Evolutionary conservation across 2,329 filamentous ascomycete species (phyloP), one percentile per base, ranked within the genome.

Genomic region (Zarea fungicola): DNA sequence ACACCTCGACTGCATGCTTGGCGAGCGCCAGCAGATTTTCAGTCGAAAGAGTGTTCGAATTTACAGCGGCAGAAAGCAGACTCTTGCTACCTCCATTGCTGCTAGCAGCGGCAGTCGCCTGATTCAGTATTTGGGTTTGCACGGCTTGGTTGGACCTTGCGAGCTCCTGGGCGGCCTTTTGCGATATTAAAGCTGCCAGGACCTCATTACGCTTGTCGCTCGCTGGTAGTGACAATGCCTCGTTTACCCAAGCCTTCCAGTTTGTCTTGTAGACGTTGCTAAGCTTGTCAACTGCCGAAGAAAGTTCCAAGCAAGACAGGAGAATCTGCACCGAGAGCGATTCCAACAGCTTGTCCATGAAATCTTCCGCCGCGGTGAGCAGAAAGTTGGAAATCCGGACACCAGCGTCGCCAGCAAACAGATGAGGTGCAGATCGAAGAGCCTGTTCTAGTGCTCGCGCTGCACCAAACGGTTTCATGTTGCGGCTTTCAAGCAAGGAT

Each of bases 301-400:
- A 69, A 1, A 76, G 64, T 41, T 83, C 76, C 0, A 95, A 69
- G 10, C 83, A 80, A 0, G 83, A 78, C 7, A 90, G 70, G 0
- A 96, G 64, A 43, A 84, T 77, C 2, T 77, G 65, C 0, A 81
- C 79, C 1, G 89, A 91, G 0, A 86, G 80, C 0, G 88, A 90
- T 2, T 76, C 66, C 3, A 91, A 66, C 14, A 93, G 68, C 1
- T 71, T 66, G 0, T 77, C 70, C 13, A 85, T 70, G 52, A 83
- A 71, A 1, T 79, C 68, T 18, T 72, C 64, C 5, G 85, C 65
- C 35, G 87, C 80, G 1, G 57, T 54, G 2, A 65, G 62, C 3
- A 83, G 65, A 14, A 75, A 65, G 0, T 68, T 59, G 4, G 72
- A 64, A 11, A 83, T 65, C 1, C 65, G 57, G 6, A 58, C 44